phyloP scores from a whole-genome alignment of 1,284 basidiomycete species.

The Cyathus pygmaeus region DNA sequence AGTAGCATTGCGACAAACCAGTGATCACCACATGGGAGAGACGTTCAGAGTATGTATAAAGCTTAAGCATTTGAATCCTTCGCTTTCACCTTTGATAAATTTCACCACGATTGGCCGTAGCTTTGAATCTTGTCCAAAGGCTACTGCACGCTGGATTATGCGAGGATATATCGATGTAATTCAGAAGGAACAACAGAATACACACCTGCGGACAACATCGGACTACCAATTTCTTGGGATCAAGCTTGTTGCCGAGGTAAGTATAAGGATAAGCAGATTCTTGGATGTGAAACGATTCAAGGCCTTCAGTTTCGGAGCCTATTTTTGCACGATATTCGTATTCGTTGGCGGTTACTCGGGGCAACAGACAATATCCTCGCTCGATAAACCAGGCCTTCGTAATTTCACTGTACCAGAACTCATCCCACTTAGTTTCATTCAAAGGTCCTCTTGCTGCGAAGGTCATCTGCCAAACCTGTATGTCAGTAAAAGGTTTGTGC shows the following conservation, averaged over 20 bases:
- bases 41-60: slow-evolving; percentile 7
- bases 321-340: no score
- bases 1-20: slow-evolving; percentile 30
- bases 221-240: neutral
- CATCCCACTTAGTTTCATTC: no score
- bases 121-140: slow-evolving; percentile 23
- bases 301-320: neutral
- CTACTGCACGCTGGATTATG: neutral
- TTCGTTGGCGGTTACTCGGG: neutral
- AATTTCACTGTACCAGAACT: neutral
- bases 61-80: slow-evolving; percentile 17
- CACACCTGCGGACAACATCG: neutral
- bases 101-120: slow-evolving; percentile 27
- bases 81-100: slow-evolving; percentile 8
- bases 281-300: neutral
- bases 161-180: neutral
- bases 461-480: no score
- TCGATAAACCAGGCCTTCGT: neutral
- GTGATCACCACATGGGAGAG: slow-evolving; percentile 13
- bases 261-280: neutral
- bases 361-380: neutral
- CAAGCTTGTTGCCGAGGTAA: neutral
- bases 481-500: no score
- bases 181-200: neutral
- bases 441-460: no score